phyloP scores from a whole-genome alignment of 768 basidiomycete species.

The Sistotremastrum suecicum region DNA sequence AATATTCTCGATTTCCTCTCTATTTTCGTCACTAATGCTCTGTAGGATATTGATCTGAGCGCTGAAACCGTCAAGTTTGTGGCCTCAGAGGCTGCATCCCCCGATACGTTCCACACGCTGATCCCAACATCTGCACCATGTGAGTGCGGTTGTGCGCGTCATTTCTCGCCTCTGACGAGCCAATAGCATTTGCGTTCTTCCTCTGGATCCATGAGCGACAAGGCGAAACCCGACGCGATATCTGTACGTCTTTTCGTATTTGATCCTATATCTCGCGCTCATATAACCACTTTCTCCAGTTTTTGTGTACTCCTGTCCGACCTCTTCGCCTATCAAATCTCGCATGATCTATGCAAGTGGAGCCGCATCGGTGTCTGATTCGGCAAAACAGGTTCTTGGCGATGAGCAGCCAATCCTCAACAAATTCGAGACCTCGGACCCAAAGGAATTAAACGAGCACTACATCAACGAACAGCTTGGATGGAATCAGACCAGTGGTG shows the following conservation, averaged over 20 bases:
- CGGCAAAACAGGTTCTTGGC: constrained; percentile 34
- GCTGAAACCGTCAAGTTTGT: constrained; percentile 43
- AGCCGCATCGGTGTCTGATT: constrained; percentile 37
- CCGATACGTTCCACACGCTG: constrained; percentile 27
- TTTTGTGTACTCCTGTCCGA: constrained; percentile 89
- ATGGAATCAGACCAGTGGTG: constrained; percentile 9
- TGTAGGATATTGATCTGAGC: constrained; percentile 50
- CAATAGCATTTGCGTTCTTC: constrained; percentile 44
- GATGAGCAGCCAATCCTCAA: constrained; percentile 16
- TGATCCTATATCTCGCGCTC: neutral
- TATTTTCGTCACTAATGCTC: neutral
- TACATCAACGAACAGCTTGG: constrained; percentile 49
- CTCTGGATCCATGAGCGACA: constrained; percentile 39
- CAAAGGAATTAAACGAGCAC: constrained; percentile 50
- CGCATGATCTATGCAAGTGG: constrained; percentile 85
- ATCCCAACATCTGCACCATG: constrained; percentile 49
- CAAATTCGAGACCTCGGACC: constrained; percentile 78
- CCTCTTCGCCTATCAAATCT: constrained; percentile 62
- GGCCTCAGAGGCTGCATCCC: constrained; percentile 23
- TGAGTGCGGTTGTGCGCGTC: constrained; percentile 10
- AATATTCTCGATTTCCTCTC: constrained; percentile 13
- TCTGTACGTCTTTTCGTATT: constrained; percentile 29
- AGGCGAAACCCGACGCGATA: constrained; percentile 34
- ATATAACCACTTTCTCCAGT: constrained; percentile 26
- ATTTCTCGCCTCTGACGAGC: constrained; percentile 5